Conservation (phyloP, 768 basidiomycete species). For the Cubamyces lactineus region DNA sequence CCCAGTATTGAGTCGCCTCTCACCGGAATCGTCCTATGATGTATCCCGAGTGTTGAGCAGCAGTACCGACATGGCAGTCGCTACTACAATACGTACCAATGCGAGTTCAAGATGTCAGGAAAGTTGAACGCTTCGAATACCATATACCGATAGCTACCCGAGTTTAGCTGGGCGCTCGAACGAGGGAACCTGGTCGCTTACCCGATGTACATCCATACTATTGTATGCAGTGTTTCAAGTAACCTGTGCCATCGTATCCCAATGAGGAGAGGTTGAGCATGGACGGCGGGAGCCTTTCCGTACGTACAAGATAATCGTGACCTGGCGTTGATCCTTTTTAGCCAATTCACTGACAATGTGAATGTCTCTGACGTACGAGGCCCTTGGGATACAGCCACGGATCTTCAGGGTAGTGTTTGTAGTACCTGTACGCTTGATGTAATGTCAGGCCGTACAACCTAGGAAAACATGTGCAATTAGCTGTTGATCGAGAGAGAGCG, state of each 20-base stretch:
- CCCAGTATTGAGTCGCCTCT: no score
- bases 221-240: neutral
- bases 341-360: neutral
- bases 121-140: slow-evolving; percentile 6
- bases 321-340: neutral
- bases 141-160: slow-evolving; percentile 1
- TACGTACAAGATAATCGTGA: no score
- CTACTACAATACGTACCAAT: slow-evolving; percentile 4
- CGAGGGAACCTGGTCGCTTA: neutral
- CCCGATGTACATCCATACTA: slow-evolving; percentile 2
- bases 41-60: neutral
- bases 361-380: neutral
- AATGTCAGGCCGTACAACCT: neutral
- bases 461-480: neutral
- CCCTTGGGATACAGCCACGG: neutral
- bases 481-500: neutral
- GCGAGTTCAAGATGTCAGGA: neutral
- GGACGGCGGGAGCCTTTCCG: no score
- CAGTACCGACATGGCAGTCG: neutral
- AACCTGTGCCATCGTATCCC: neutral
- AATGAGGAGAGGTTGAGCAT: no score
- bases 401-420: neutral
- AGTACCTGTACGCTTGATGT: slow-evolving; percentile 1
- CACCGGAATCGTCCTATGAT: neutral
- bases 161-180: no score